Evolutionary conservation across 2,329 filamentous ascomycete genomes (phyloP).

Genomic region (Colletotrichum brevisporum): DNA sequence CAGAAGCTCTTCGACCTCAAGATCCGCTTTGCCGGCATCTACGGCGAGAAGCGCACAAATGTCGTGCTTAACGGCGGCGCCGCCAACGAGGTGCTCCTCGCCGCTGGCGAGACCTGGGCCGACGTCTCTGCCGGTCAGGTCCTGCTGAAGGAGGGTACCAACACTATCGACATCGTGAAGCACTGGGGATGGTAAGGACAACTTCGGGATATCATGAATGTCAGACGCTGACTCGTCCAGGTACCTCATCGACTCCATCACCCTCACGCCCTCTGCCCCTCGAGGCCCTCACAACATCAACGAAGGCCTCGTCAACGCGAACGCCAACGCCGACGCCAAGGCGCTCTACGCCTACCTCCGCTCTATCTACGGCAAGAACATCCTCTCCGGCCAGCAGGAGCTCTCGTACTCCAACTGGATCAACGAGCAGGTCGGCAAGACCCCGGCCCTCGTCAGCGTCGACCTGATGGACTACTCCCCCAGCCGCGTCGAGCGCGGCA

Average conservation of each 20-base stretch:
- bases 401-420: slow-evolving; percentile 59
- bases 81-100: slow-evolving; percentile 57
- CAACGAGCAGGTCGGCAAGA: slow-evolving; percentile 59
- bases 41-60: slow-evolving; percentile 60
- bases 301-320: slow-evolving; percentile 53
- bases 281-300: slow-evolving; percentile 57
- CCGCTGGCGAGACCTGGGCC: slow-evolving; percentile 54
- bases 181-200: slow-evolving; percentile 62
- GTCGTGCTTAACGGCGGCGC: slow-evolving; percentile 59
- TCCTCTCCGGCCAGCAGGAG: slow-evolving; percentile 64
- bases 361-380: slow-evolving; percentile 60
- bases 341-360: slow-evolving; percentile 58
- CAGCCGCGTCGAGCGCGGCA: slow-evolving; percentile 58
- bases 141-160: slow-evolving; percentile 57
- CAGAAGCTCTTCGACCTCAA: slow-evolving; percentile 59
- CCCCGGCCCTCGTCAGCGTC: slow-evolving; percentile 60
- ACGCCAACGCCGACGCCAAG: slow-evolving; percentile 53
- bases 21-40: slow-evolving; percentile 60
- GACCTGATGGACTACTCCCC: slow-evolving; percentile 66
- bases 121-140: slow-evolving; percentile 59
- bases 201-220: neutral
- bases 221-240: slow-evolving; percentile 25
- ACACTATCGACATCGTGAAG: slow-evolving; percentile 60
- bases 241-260: slow-evolving; percentile 62
- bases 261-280: slow-evolving; percentile 51